Evolutionary conservation across 2,329 filamentous ascomycete species (phyloP), one percentile per base, ranked within the genome.

Genomic region (Talaromyces sp.): DNA sequence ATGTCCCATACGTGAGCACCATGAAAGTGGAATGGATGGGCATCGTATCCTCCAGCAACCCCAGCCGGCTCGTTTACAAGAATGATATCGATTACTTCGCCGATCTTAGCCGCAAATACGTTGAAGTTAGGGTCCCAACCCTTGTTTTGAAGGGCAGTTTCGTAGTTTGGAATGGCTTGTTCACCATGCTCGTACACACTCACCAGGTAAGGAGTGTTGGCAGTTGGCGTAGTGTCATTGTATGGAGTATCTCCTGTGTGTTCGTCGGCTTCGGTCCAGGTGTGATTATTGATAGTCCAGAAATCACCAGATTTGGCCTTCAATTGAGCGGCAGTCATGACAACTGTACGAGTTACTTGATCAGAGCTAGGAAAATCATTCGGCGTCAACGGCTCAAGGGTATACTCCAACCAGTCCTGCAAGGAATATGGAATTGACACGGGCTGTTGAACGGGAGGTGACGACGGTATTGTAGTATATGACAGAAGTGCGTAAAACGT

Each of bases 1-100:
- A 77, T 68, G 60, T 81, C 78, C 53, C 70, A 79, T 60, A 69
- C 73, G 60, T 80, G 78, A 0, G 65, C 64, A 9, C 78, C 78
- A 62, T 81, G 79, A 0, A 71, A 65, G 61, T 81, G 79, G 57
- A 77, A 75, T 0, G 78, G 78, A 60, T 81, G 78, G 31, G 66
- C 66, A 56, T 78, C 75, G 3, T 67, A 64, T 7, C 64, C 63
- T 36, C 73, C 64, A 57, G 48, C 58, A 1, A 55, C 25, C 60
- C 63, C 17, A 63, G 63, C 33, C 59, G 71, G 56, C 62, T 70
- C 52, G 60, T 77, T 77, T 39, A 76, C 67, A 52, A 75, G 66
- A 19, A 80, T 71, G 15, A 78, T 77, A 17, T 78, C 76, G 13
- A 79, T 65, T 2, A 78, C 73, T 60, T 81, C 78, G 40, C 77